phyloP scores from a whole-genome alignment of 2,329 filamentous ascomycete species.

The Ascochyta clinopodiicola region DNA sequence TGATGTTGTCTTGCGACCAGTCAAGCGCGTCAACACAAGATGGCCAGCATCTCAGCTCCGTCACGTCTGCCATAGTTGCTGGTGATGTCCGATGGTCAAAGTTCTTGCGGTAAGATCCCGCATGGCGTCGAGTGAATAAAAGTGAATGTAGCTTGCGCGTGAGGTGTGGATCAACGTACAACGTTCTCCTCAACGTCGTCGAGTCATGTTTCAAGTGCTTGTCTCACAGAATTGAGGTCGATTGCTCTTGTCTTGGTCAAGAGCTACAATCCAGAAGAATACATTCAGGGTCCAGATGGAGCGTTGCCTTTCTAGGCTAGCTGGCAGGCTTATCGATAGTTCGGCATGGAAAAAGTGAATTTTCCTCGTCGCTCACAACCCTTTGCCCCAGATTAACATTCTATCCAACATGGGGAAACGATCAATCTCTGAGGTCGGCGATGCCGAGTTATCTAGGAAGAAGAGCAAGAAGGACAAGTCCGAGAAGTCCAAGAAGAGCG shows the following conservation, averaged over 20 bases:
- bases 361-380: conserved; percentile 8
- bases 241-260: background rate
- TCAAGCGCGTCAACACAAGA: conserved; percentile 60
- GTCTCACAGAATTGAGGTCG: background rate
- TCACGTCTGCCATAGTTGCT: conserved; percentile 42
- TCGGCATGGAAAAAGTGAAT: conserved; percentile 9
- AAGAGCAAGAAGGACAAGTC: conserved; percentile 49
- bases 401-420: conserved; percentile 45
- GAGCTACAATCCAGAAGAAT: conserved; percentile 5
- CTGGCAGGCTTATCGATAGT: conserved; percentile 29
- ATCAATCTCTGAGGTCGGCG: conserved; percentile 40
- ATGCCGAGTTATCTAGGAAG: conserved; percentile 44
- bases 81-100: background rate
- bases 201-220: background rate
- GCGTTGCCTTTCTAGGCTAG: conserved; percentile 5
- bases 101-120: background rate
- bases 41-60: conserved; percentile 54
- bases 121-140: background rate
- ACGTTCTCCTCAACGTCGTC: background rate
- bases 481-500: conserved; percentile 34
- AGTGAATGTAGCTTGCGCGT: background rate
- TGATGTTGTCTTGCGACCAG: conserved; percentile 65
- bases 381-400: background rate
- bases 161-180: background rate
- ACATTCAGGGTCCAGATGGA: conserved; percentile 7